These are phyloP conservation scores for Darksidea phi DNA, from an alignment of 495 filamentous ascomycete genomes.

Conservation along the genomic window DNA sequence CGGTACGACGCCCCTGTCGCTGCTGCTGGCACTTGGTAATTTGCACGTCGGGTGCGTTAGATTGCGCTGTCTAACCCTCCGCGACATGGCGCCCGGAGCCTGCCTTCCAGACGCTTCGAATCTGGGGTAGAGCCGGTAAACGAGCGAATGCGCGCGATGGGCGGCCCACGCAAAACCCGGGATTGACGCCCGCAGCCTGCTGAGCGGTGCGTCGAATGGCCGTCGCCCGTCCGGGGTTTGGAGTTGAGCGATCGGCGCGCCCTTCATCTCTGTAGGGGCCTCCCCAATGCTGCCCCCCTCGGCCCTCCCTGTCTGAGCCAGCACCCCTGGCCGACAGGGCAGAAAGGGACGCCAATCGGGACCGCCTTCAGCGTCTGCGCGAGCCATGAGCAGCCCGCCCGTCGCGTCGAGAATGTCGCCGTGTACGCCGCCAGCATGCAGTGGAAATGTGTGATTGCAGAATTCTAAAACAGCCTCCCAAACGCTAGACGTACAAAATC, in stretches of 20 bases:
- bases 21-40: slow-evolving; percentile 13
- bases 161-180: slow-evolving; percentile 7
- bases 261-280: slow-evolving; percentile 13
- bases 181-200: background rate
- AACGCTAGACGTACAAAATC: slow-evolving; percentile 80
- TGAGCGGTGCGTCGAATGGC: slow-evolving; percentile 6
- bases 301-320: too few species aligned
- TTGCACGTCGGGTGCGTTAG: slow-evolving; percentile 18
- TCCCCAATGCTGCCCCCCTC: background rate
- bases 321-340: too few species aligned
- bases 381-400: background rate
- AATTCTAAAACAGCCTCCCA: slow-evolving; percentile 61
- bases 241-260: slow-evolving; percentile 4
- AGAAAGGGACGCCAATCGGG: too few species aligned
- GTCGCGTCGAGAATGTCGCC: background rate
- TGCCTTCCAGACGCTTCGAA: slow-evolving; percentile 20
- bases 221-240: slow-evolving; percentile 6
- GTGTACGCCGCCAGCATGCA: too few species aligned
- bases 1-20: background rate
- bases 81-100: slow-evolving; percentile 18
- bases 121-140: slow-evolving; percentile 24
- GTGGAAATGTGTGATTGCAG: background rate
- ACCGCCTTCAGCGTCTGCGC: background rate
- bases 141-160: slow-evolving; percentile 13
- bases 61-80: slow-evolving; percentile 21